Percentiles rank a stretch among this genome's conserved stretches.
These are phyloP conservation scores for Seiridium cupressi DNA, from an alignment of 2,329 filamentous ascomycete genomes.

Conservation along the genomic window DNA sequence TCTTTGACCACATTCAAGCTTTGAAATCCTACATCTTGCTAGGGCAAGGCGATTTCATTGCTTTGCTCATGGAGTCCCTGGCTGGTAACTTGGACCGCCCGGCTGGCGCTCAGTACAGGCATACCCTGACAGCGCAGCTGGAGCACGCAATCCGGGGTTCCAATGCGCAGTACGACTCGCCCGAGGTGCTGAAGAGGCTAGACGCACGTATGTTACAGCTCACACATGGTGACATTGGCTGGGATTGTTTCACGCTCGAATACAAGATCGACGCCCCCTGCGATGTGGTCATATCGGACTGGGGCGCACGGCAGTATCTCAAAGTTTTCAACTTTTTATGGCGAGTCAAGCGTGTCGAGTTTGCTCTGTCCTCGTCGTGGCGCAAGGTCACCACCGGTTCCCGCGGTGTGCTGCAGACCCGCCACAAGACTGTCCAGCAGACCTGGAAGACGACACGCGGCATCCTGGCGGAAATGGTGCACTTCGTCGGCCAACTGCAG, in stretches of 20 bases:
- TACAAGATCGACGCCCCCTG: constrained; percentile 97
- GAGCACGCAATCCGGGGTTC: constrained; percentile 97
- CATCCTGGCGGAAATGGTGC: constrained; percentile 94
- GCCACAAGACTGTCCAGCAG: constrained; percentile 64
- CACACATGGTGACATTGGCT: constrained; percentile 94
- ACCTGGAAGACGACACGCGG: constrained; percentile 92
- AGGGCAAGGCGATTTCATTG: constrained; percentile 96
- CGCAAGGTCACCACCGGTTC: constrained; percentile 93
- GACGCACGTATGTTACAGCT: constrained; percentile 98
- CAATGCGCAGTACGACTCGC: constrained; percentile 92
- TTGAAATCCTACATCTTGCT: constrained; percentile 93
- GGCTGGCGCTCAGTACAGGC: constrained; percentile 93
- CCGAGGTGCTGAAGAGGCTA: constrained; percentile 85
- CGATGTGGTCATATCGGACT: constrained; percentile 95
- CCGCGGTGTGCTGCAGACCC: constrained; percentile 80
- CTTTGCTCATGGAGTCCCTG: constrained; percentile 92
- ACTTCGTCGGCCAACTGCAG: constrained; percentile 94
- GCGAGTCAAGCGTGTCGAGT: constrained; percentile 97
- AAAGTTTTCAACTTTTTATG: constrained; percentile 99
- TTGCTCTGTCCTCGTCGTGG: constrained; percentile 88
- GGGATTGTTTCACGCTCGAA: constrained; percentile 98
- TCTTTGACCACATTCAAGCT: constrained; percentile 88
- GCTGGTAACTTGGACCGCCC: constrained; percentile 90
- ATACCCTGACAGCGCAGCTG: constrained; percentile 94
- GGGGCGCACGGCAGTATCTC: constrained; percentile 92